Base-by-base conservation (phyloP, 2,329 filamentous ascomycete genomes). In the Colletotrichum melonis region DNA sequence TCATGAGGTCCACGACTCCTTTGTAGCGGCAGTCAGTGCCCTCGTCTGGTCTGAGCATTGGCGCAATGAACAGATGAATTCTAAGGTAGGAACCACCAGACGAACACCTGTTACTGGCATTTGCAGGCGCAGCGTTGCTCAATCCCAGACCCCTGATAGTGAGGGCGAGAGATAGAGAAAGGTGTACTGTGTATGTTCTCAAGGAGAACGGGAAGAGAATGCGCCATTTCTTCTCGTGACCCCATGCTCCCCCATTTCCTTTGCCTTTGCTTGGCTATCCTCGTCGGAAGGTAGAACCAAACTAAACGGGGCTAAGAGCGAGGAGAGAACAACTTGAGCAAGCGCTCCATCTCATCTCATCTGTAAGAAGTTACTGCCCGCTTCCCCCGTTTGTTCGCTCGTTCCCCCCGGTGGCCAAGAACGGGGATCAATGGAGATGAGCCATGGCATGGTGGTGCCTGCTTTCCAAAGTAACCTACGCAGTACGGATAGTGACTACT, bases 361-460 rank as follows among this genome's bases (percentile, higher is more conserved):
- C 54, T 38, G 28, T 12, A 19, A 38, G 8, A 19, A 57, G 28
- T 32, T 16, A 52, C 30, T 32, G 52, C 35, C 49, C 57, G 32
- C 46, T 56, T 54, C n/a, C 64, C 42, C 42, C 19, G 19, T 49
- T 49, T 58, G 65, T 59, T 67, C 16, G 38, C 55, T 28, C 66
- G 54, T 64, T 54, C 54, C 60, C 22, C 55, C 42, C 46, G 22
- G 60, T 65, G 67, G 59, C 66, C 38, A 62, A 65, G 59, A 30
- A 35, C 12, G 54, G 54, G 56, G 58, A 30, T 69, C 9, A 28
- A 69, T 57, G 59, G 67, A 22, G 58, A 58, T 19, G 46, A 42
- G 26, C 12, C 42, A 54, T 42, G 42, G 38, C 19, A 32, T 24
- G 38, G 42, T 49, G 19, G 42, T 49, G 42, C 42, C 42, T 63